phyloP scores from a whole-genome alignment of 1,139 yeast species.

The Lodderomyces parapsilosis region DNA sequence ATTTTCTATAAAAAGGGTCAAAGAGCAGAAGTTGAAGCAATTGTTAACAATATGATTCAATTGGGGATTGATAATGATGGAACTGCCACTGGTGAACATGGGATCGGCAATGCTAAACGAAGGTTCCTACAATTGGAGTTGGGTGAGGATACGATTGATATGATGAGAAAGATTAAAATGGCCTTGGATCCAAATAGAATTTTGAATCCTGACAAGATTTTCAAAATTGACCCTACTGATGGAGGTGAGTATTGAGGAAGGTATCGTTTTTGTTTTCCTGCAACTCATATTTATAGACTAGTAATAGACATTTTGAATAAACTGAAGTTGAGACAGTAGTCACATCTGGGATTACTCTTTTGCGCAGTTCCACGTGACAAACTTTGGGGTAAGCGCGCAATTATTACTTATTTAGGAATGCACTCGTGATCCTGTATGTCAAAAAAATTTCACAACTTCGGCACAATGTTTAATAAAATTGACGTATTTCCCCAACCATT shows the following conservation, averaged over 20 bases:
- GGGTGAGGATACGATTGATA: conserved; percentile 49
- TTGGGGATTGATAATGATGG: conserved; percentile 51
- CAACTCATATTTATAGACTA: neutral
- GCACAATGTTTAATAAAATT: too few species aligned
- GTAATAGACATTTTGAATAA: too few species aligned
- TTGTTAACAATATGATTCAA: conserved; percentile 38
- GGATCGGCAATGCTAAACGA: conserved; percentile 60
- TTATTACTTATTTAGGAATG: neutral
- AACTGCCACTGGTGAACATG: conserved; percentile 66
- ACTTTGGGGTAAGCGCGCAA: neutral
- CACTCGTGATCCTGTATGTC: too few species aligned
- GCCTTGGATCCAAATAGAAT: conserved; percentile 57
- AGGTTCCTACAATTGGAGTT: conserved; percentile 47
- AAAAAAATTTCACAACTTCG: too few species aligned
- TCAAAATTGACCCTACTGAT: conserved; percentile 57
- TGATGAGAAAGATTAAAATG: conserved; percentile 56
- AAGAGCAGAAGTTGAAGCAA: conserved; percentile 26
- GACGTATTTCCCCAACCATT: too few species aligned
- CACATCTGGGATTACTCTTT: too few species aligned
- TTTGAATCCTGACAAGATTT: conserved; percentile 60
- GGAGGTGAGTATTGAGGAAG: conserved; percentile 22
- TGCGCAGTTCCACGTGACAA: too few species aligned
- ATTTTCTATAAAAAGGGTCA: conserved; percentile 59
- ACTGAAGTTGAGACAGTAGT: too few species aligned
- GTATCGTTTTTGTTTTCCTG: too few species aligned